Percentiles rank a stretch among this genome's conserved stretches.
These are phyloP conservation scores for Monosporascus sp. DNA, from an alignment of 2,329 filamentous ascomycete species.

Conservation along the genomic window DNA sequence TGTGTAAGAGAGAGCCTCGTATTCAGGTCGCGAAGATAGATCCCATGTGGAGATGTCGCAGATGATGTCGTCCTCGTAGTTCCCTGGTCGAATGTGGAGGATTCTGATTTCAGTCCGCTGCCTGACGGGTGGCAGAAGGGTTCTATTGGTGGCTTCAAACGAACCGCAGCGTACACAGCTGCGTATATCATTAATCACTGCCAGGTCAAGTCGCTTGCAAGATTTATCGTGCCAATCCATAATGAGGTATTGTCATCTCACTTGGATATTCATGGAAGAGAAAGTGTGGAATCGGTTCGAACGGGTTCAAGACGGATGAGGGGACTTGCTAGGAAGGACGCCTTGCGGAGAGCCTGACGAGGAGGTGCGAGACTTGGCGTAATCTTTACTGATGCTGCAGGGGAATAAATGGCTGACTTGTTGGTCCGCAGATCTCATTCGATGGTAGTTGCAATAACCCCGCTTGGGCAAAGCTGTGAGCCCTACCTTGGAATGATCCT, in stretches of 20 bases:
- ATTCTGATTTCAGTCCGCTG: constrained; percentile 5
- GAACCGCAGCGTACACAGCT: constrained; percentile 9
- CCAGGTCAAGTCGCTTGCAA: constrained; percentile 6
- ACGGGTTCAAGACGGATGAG: too few relatives aligned
- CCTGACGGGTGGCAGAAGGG: constrained; percentile 1
- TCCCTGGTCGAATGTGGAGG: constrained; percentile 1
- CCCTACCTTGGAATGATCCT: too few relatives aligned
- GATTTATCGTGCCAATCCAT: constrained; percentile 9
- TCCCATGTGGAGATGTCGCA: constrained; percentile 3
- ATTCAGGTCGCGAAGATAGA: not conserved
- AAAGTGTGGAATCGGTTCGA: too few relatives aligned
- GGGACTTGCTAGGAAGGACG: too few relatives aligned
- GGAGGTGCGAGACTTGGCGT: too few relatives aligned
- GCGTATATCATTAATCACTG: not conserved
- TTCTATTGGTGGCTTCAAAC: not conserved
- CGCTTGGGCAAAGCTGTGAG: too few relatives aligned
- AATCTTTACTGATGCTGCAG: too few relatives aligned
- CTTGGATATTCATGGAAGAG: too few relatives aligned
- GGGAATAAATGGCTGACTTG: too few relatives aligned
- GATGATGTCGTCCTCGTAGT: not conserved
- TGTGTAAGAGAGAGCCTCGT: constrained; percentile 10
- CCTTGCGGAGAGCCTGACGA: too few relatives aligned
- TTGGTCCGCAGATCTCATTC: too few relatives aligned
- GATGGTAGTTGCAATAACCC: too few relatives aligned
- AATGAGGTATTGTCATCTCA: not conserved